phyloP scores from a whole-genome alignment of 768 basidiomycete genomes.

The Hypsizygus marmoreus region DNA sequence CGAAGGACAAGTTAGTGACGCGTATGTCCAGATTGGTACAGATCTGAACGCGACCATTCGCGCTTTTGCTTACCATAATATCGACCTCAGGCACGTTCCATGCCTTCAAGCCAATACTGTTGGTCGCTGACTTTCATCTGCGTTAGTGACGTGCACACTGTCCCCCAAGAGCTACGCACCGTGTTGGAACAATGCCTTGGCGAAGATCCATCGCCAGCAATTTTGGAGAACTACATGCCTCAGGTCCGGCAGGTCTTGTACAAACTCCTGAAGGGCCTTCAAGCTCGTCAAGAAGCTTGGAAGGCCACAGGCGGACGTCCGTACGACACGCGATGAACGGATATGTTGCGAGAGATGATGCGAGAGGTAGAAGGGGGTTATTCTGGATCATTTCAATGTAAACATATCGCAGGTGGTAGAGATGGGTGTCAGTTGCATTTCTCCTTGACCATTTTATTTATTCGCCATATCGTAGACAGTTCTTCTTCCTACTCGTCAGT shows the following conservation, averaged over 20 bases:
- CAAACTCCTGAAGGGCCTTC: constrained; percentile 80
- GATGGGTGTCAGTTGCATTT: too few relatives aligned
- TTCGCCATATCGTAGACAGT: too few relatives aligned
- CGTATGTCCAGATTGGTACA: constrained; percentile 87
- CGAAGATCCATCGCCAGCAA: constrained; percentile 77
- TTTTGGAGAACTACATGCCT: constrained; percentile 78
- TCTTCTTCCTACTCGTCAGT: too few relatives aligned
- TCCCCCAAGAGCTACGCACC: constrained; percentile 62
- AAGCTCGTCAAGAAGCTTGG: constrained; percentile 66
- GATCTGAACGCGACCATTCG: constrained; percentile 81
- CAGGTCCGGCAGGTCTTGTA: constrained; percentile 81
- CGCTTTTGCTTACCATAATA: constrained; percentile 73
- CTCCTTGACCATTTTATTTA: too few relatives aligned
- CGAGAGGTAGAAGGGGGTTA: too few relatives aligned
- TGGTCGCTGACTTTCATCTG: too few relatives aligned
- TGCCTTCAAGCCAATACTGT: background rate
- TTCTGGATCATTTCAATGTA: too few relatives aligned
- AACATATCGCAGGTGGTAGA: too few relatives aligned
- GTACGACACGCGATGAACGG: constrained; percentile 5
- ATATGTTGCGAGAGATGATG: too few relatives aligned
- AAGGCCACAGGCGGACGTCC: constrained; percentile 21
- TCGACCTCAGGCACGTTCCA: constrained; percentile 61
- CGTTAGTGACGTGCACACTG: constrained; percentile 67
- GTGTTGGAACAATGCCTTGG: constrained; percentile 67
- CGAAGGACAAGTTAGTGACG: constrained; percentile 80